Percentiles rank a stretch among this genome's conserved stretches.
These are phyloP conservation scores for Trichoderma atrobrunneum DNA, from an alignment of 2,329 filamentous ascomycete species.

Conservation along the genomic window DNA sequence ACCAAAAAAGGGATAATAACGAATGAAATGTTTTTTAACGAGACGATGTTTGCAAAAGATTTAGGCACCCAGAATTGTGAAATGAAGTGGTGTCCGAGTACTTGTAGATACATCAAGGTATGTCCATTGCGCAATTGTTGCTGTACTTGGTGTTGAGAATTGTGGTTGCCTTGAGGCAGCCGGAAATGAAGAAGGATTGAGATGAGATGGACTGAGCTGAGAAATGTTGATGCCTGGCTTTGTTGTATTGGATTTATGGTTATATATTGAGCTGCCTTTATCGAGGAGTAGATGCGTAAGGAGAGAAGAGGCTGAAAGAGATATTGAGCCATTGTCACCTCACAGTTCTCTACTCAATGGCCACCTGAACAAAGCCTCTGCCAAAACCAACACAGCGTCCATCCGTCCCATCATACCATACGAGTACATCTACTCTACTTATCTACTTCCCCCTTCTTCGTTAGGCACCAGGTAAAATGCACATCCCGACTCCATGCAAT, in stretches of 20 bases:
- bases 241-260: not conserved
- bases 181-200: not conserved
- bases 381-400: not conserved
- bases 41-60: not conserved
- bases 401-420: not conserved
- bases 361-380: not conserved
- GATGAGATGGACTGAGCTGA: not conserved
- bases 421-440: not conserved
- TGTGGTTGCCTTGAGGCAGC: constrained; percentile 17
- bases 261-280: not conserved
- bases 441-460: not conserved
- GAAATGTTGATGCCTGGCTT: not conserved
- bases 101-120: not conserved
- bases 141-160: not conserved
- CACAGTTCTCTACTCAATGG: not conserved
- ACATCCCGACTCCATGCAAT: not conserved
- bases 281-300: not conserved
- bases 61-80: not conserved
- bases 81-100: not conserved
- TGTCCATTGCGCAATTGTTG: not conserved
- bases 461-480: constrained; percentile 7
- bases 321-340: not conserved
- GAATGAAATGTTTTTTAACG: constrained; percentile 15
- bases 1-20: constrained; percentile 17
- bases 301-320: not conserved